These are phyloP conservation scores for Rhamnella rubrinervis DNA, from an alignment of 331 rosid genomes.

Conservation along the genomic window DNA sequence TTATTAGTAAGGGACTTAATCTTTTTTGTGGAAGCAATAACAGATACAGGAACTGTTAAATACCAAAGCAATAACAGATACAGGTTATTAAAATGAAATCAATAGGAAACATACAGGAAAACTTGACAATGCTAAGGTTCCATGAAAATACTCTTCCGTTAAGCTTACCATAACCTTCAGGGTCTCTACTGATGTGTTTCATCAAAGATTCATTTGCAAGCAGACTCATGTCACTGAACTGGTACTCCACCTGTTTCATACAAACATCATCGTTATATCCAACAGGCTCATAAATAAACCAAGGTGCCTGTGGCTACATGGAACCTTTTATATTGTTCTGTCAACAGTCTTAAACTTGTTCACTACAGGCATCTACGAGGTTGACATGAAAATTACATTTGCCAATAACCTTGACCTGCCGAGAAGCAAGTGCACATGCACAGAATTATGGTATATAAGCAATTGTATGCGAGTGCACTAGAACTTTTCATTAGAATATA, in stretches of 20 bases:
- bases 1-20: constrained; percentile 65
- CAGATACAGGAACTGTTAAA: constrained; percentile 64
- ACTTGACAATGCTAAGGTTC: not conserved
- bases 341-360: not conserved
- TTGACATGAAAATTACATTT: not conserved
- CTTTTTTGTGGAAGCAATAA: constrained; percentile 77
- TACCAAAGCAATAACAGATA: constrained; percentile 16
- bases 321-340: no score
- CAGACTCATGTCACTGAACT: constrained; percentile 83
- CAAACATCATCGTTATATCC: constrained; percentile 6
- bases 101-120: not conserved
- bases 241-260: constrained; percentile 80
- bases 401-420: no score
- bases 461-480: no score
- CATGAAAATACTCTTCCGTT: not conserved
- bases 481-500: no score
- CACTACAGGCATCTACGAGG: not conserved
- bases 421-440: no score
- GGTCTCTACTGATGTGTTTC: constrained; percentile 81
- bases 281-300: not conserved
- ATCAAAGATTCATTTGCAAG: constrained; percentile 82
- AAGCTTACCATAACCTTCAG: constrained; percentile 85
- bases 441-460: no score
- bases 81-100: not conserved
- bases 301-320: no score